A percentile compares a stretch with the other conserved stretches of the same genome.
Evolutionary conservation across 495 filamentous ascomycete species (phyloP).

Genomic region (Neurospora sp.): DNA sequence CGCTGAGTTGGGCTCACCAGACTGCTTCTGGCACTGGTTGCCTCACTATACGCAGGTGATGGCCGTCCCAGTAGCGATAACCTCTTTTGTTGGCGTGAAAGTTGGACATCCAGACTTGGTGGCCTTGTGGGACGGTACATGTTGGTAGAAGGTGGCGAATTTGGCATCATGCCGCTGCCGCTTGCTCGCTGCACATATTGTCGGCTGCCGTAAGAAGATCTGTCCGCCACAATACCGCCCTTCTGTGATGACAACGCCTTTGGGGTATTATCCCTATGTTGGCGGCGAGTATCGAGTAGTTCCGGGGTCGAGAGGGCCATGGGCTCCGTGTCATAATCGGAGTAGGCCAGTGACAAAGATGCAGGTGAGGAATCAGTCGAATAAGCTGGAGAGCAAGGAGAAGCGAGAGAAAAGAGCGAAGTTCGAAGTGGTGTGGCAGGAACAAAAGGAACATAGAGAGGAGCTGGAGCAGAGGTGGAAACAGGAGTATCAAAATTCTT

Average conservation of each 20-base stretch:
- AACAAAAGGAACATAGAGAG: neutral
- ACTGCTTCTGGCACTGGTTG: neutral
- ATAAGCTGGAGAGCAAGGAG: neutral
- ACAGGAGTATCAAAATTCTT: neutral
- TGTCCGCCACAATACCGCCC: neutral
- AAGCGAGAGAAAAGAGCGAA: neutral
- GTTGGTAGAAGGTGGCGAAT: neutral
- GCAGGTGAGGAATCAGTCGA: neutral
- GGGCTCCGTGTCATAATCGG: neutral
- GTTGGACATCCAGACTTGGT: neutral
- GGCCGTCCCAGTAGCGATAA: neutral
- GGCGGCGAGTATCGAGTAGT: neutral
- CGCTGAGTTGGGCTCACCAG: neutral
- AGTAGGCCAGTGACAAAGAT: neutral
- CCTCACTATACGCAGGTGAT: neutral
- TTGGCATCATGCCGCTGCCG: neutral
- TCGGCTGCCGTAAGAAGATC: neutral
- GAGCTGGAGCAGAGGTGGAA: neutral
- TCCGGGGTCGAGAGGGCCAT: conserved; percentile 2
- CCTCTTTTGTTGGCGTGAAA: neutral
- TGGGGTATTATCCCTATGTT: neutral
- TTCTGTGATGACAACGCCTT: neutral
- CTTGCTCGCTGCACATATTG: neutral
- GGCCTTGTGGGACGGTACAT: neutral
- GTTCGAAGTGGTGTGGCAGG: neutral